A percentile compares a stretch with the other conserved stretches of the same genome.
phyloP scores from a whole-genome alignment of 2,329 filamentous ascomycete species.

The Canariomyces notabilis region DNA sequence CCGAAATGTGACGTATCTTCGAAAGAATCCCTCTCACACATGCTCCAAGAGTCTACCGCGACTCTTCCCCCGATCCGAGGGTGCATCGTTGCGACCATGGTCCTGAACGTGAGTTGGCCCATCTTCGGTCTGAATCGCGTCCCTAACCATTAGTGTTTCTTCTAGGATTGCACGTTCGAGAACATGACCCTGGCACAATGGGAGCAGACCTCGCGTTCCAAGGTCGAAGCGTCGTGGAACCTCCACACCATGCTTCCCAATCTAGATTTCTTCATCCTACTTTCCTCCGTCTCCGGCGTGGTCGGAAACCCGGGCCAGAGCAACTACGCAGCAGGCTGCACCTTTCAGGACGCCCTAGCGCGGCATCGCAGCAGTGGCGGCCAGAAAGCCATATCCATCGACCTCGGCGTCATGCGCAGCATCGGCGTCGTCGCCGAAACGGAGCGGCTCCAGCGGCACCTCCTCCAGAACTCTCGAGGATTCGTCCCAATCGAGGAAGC shows the following conservation, averaged over 20 bases:
- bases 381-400: constrained; percentile 28
- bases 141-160: too few species aligned
- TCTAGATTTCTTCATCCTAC: constrained; percentile 3
- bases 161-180: constrained; percentile 22
- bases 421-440: constrained; percentile 23
- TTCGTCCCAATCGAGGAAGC: not conserved
- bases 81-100: constrained; percentile 25
- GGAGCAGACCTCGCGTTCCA: constrained; percentile 35
- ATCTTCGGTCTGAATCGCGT: too few species aligned
- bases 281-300: not conserved
- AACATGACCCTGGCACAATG: constrained; percentile 30
- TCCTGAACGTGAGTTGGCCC: constrained; percentile 13
- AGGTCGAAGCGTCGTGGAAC: constrained; percentile 36
- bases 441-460: not conserved
- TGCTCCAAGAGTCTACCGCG: not conserved
- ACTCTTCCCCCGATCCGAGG: constrained; percentile 20
- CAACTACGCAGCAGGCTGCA: constrained; percentile 1
- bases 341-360: constrained; percentile 11
- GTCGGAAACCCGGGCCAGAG: not conserved
- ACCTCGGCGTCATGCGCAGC: constrained; percentile 26
- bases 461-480: not conserved
- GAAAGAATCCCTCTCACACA: not conserved
- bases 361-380: constrained; percentile 5
- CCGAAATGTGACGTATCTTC: not conserved
- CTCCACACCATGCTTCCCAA: constrained; percentile 27